Percentiles rank a stretch among this genome's conserved stretches.
phyloP scores from a whole-genome alignment of 2,329 filamentous ascomycete species.

The Passalora sequoiae region DNA sequence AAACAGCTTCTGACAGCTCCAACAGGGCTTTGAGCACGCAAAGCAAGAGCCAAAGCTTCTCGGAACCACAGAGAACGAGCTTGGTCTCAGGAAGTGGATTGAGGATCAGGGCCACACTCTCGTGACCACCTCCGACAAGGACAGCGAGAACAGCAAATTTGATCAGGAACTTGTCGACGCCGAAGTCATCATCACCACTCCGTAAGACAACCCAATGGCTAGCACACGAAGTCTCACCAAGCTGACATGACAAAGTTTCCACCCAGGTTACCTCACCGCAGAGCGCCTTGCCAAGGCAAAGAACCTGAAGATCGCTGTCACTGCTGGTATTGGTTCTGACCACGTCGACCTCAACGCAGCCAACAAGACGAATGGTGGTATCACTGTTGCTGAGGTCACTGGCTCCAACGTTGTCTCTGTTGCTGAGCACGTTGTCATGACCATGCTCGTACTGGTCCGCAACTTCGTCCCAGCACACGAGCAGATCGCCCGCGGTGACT shows the following conservation, averaged over 20 bases:
- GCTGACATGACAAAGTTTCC: slow-evolving; percentile 60
- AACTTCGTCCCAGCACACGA: slow-evolving; percentile 99
- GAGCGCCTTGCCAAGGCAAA: slow-evolving; percentile 96
- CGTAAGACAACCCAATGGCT: slow-evolving; percentile 50
- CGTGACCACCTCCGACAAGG: slow-evolving; percentile 96
- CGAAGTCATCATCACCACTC: slow-evolving; percentile 98
- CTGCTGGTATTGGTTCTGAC: slow-evolving; percentile 95
- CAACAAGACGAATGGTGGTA: slow-evolving; percentile 95
- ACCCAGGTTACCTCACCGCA: slow-evolving; percentile 93
- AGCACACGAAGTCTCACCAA: neutral
- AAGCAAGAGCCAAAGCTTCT: slow-evolving; percentile 81
- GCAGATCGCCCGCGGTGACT: slow-evolving; percentile 80
- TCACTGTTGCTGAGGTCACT: slow-evolving; percentile 96
- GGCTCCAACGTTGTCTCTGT: slow-evolving; percentile 98
- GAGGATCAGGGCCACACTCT: slow-evolving; percentile 95
- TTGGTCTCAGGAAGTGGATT: slow-evolving; percentile 94
- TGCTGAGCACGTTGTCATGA: slow-evolving; percentile 99
- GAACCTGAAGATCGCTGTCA: slow-evolving; percentile 96
- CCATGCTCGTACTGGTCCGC: slow-evolving; percentile 88
- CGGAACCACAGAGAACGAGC: slow-evolving; percentile 96
- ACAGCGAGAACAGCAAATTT: slow-evolving; percentile 85
- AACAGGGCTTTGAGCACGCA: slow-evolving; percentile 72
- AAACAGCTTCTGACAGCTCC: neutral
- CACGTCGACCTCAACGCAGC: slow-evolving; percentile 95
- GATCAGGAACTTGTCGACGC: slow-evolving; percentile 95